phyloP scores from a whole-genome alignment of 176 grass and related monocot species.

The Chrysopogon serrulatus region DNA sequence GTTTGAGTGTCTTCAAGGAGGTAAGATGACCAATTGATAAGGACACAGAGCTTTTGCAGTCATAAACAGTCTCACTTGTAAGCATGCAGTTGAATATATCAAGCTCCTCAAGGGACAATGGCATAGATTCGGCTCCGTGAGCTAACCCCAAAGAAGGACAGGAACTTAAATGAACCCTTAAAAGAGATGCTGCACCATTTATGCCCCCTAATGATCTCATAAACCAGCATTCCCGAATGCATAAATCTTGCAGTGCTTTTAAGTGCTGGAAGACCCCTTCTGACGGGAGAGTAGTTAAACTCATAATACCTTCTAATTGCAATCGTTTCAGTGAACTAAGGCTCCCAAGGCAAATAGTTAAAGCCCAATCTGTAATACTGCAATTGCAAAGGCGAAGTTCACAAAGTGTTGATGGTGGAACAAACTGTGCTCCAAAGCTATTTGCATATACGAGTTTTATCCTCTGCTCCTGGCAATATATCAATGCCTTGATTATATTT shows the following conservation, averaged over 20 bases:
- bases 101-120: background rate
- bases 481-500: background rate
- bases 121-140: background rate
- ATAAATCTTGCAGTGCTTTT: background rate
- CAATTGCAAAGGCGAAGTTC: rapidly evolving
- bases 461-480: background rate
- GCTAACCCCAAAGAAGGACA: background rate
- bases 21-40: background rate
- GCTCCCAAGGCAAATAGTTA: background rate
- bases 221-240: background rate
- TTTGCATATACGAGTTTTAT: background rate
- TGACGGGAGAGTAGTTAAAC: background rate
- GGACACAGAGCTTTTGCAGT: background rate
- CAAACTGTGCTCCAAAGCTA: rapidly evolving
- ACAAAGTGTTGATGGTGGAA: background rate
- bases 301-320: background rate
- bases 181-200: no score
- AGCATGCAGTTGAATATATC: rapidly evolving
- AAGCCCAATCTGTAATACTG: background rate
- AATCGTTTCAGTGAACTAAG: background rate
- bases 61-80: background rate
- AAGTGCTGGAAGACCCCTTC: background rate
- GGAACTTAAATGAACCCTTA: no score
- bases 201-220: background rate
- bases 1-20: background rate